Evolutionary conservation across 192 early-diverging fungal species (phyloP), one percentile per base, ranked within the genome.

Genomic region (Cetraspora pellucida): DNA sequence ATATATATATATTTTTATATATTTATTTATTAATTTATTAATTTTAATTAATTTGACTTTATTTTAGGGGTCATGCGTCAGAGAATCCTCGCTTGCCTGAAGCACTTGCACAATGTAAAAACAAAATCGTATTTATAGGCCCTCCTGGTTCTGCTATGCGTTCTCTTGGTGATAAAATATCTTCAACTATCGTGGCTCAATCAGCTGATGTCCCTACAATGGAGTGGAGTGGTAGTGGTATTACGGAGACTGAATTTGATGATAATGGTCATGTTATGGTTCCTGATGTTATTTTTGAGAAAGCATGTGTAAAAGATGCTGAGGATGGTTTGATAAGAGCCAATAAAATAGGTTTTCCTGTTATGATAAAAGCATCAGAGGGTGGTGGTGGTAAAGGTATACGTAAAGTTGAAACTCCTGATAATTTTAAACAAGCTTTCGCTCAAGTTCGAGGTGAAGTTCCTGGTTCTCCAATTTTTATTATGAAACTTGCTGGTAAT

Each of bases 331-430:
- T 98, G 64, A 79, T 81, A 60, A 91, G 94, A 75, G 96, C 97
- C 10, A 88, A 89, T 64, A 87, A 91, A 68, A 97, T 99, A 58
- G 97, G 97, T 7, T 99, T 93, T 83, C 97, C 97, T 11, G 89
- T 99, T 81, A 99, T 99, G 97, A 94, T 98, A 82, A 99, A 99
- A 86, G 97, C 97, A 46, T 96, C 95, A 10, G 97, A 99, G 85
- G 97, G 97, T 79, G 97, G 97, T 77, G 97, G 97, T 79, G 97
- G 97, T 69, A 99, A 99, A 86, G 97, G 97, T 78, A 99, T 99
- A 81, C 94, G 97, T 77, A 95, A 95, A 83, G 96, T 98, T 16
- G 87, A 94, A 30, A 85, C 88, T 75, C 84, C 88, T 45, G 84
- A 84, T 2, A 84, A 88, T 61, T 99, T 99, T 84, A 80, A 84